These are phyloP conservation scores for Colletotrichum sidae DNA, from an alignment of 2,329 filamentous ascomycete genomes.

Conservation along the genomic window DNA sequence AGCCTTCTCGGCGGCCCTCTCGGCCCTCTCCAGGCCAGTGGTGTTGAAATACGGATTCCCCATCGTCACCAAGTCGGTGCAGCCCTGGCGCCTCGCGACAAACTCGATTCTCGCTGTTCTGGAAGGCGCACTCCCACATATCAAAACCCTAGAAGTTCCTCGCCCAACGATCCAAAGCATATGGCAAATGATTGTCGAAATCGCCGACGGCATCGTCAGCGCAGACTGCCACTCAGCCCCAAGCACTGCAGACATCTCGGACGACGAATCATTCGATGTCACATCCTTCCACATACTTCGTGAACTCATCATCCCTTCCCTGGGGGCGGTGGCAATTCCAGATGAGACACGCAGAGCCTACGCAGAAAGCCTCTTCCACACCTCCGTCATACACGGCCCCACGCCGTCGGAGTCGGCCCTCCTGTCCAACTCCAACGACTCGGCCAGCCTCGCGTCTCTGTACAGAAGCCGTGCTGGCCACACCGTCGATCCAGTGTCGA, in stretches of 20 bases:
- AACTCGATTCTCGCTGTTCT: constrained; percentile 76
- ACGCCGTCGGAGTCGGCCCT: constrained; percentile 61
- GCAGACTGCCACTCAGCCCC: constrained; percentile 67
- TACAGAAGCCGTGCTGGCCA: constrained; percentile 76
- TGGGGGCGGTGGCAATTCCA: constrained; percentile 75
- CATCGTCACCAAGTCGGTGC: constrained; percentile 75
- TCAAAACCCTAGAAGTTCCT: constrained; percentile 63
- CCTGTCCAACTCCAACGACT: constrained; percentile 62
- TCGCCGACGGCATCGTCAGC: constrained; percentile 76
- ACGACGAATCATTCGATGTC: constrained; percentile 87
- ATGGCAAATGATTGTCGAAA: constrained; percentile 76
- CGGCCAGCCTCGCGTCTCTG: constrained; percentile 69
- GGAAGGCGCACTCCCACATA: constrained; percentile 70
- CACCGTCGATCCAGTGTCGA: constrained; percentile 75
- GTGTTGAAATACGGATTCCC: constrained; percentile 83
- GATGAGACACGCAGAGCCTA: constrained; percentile 77
- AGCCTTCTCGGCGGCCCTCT: constrained; percentile 73
- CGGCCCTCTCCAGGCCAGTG: constrained; percentile 77
- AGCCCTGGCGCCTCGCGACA: constrained; percentile 86
- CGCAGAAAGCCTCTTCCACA: constrained; percentile 80
- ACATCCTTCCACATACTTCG: constrained; percentile 76
- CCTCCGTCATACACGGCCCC: constrained; percentile 82
- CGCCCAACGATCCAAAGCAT: constrained; percentile 64
- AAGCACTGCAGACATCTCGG: constrained; percentile 60
- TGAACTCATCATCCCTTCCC: constrained; percentile 77